These are phyloP conservation scores for Aristolochia fimbriata DNA, from an alignment of 164 flowering plant genomes.

Conservation along the genomic window DNA sequence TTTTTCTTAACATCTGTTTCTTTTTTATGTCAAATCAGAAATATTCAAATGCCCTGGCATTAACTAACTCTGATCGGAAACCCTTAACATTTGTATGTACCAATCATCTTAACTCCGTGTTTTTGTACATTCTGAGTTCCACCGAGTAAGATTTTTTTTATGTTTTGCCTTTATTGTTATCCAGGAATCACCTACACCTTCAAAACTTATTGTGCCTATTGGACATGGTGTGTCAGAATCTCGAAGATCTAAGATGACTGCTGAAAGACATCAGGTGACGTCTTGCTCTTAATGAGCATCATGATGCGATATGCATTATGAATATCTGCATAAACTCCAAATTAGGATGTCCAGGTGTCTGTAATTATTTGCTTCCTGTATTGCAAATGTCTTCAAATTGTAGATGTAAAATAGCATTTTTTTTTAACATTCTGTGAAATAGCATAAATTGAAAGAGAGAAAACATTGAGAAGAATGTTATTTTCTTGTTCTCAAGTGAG, in stretches of 20 bases:
- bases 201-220: conserved; percentile 41
- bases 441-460: no score
- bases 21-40: conserved; percentile 37
- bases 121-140: not conserved
- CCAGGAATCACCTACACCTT: conserved; percentile 92
- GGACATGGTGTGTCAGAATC: conserved; percentile 66
- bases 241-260: conserved; percentile 53
- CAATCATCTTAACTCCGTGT: conserved; percentile 2
- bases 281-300: not conserved
- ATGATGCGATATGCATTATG: no score
- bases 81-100: conserved; percentile 50
- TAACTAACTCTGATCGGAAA: conserved; percentile 38
- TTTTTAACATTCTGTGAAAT: no score
- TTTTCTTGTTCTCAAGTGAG: no score
- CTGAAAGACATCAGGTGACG: conserved; percentile 73
- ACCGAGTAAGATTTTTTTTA: not conserved
- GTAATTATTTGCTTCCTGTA: not conserved
- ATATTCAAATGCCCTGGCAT: conserved; percentile 35
- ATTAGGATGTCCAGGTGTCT: no score
- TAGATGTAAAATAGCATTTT: no score
- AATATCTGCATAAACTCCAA: no score
- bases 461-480: no score
- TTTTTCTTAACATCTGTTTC: not conserved
- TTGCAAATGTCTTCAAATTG: not conserved
- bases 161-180: conserved; percentile 1